Base-by-base conservation (phyloP, 495 filamentous ascomycete species). In the Hypoxylon lenormandii region DNA sequence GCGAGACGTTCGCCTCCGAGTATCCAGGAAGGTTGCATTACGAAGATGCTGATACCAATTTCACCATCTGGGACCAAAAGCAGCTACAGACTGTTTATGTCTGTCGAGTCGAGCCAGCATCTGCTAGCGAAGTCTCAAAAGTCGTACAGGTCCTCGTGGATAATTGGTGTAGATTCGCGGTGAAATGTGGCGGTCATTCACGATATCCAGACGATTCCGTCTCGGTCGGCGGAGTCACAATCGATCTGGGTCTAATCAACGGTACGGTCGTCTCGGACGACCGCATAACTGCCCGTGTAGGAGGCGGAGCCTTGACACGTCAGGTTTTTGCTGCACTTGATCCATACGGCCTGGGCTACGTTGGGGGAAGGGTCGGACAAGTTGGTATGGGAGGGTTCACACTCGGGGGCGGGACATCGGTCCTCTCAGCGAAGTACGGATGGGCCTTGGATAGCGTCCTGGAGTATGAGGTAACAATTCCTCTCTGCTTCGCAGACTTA, bases 61-160 rank as follows among this genome's bases (percentile, higher is more conserved):
- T 42, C 38, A 42, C 38, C 12, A 42, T 42, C 38, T 42, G 38
- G 38, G 38, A 42, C 38, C 38, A 42, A 8, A 42, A 42, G 38
- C 38, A 42, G n/a, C 15, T 15, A 13, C 38, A 42, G 38, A 42
- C 38, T 5, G 38, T 42, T 16, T 42, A 42, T 16, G 38, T 16
- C 2, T 42, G 38, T 13, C 38, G 38, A 16, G 38, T 42, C 12
- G 5, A 42, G n/a, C 38, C 38, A 16, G 15, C 12, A 4, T 42
- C 38, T 16, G 38, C 38, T 6, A 6, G 6, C 4, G 38, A 42
- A 6, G 38, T 42, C 12, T 42, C 38, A 3, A 1, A 42, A 1
- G 8, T 42, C 38, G 2, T 42, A 13, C 38, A 42, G 12, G 15
- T 16, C 38, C 13, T 42, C 8, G 38, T 42, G 4, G 15, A 42